phyloP scores from a whole-genome alignment of 179 eudicot species.

The Corrigiola litoralis region DNA sequence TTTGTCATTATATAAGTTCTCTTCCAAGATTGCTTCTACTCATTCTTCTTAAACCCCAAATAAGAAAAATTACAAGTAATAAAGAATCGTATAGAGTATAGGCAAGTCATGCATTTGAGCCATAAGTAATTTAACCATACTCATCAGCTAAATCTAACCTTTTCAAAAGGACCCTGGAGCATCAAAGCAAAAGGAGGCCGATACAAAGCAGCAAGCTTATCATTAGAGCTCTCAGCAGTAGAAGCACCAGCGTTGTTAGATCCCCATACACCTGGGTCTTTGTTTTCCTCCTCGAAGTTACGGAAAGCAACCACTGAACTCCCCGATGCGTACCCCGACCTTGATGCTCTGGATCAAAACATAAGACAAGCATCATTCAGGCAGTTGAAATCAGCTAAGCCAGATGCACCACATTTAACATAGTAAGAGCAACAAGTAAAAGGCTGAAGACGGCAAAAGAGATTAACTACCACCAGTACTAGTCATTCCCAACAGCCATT shows the following conservation, averaged over 20 bases:
- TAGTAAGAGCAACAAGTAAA: background rate
- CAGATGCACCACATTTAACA: background rate
- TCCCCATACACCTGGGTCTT: slow-evolving; percentile 72
- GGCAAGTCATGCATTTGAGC: too few relatives aligned
- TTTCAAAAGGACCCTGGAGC: slow-evolving; percentile 84
- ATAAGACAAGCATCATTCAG: slow-evolving; percentile 12
- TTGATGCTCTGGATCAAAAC: slow-evolving; percentile 36
- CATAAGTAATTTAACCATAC: background rate
- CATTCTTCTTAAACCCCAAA: too few relatives aligned
- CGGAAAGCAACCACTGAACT: slow-evolving; percentile 77
- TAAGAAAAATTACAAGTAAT: too few relatives aligned
- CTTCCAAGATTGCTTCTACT: too few relatives aligned
- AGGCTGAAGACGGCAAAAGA: background rate
- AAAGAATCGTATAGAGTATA: too few relatives aligned
- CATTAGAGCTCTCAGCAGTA: slow-evolving; percentile 51
- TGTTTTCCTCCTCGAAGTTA: slow-evolving; percentile 89
- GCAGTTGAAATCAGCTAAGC: background rate
- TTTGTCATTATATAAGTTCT: too few relatives aligned
- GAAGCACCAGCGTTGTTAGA: slow-evolving; percentile 70
- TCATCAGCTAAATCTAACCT: slow-evolving; percentile 40
- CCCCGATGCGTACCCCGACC: slow-evolving; percentile 50
- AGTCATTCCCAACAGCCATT: too few relatives aligned
- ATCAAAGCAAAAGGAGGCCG: slow-evolving; percentile 92
- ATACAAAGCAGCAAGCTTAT: slow-evolving; percentile 91
- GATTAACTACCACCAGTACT: background rate